These are phyloP conservation scores for Curvularia sp. DNA, from an alignment of 2,329 filamentous ascomycete species.

Conservation along the genomic window DNA sequence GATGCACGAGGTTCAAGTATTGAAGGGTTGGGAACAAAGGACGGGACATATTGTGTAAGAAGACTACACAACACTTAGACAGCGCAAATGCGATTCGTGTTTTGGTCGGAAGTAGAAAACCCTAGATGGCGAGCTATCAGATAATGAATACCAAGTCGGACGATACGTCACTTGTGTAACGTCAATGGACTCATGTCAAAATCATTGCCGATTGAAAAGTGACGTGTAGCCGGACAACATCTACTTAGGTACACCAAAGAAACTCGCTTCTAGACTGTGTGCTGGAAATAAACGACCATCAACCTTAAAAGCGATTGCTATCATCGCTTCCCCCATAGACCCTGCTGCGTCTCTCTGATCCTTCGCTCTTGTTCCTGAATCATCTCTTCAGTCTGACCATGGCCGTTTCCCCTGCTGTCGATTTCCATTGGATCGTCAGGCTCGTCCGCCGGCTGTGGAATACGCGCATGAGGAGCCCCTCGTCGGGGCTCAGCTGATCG, in stretches of 20 bases:
- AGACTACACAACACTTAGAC: background rate
- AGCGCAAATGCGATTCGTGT: background rate
- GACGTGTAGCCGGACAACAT: conserved; percentile 14
- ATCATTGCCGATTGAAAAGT: background rate
- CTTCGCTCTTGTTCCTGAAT: conserved; percentile 66
- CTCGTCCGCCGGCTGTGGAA: conserved; percentile 46
- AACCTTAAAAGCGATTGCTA: background rate
- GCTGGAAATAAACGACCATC: conserved; percentile 1
- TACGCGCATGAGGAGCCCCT: conserved; percentile 43
- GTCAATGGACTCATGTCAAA: background rate
- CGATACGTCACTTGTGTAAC: background rate
- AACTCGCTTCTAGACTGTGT: conserved; percentile 5
- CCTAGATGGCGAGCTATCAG: background rate
- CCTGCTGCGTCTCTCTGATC: conserved; percentile 65
- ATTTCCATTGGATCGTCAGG: conserved; percentile 55
- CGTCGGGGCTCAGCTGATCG: conserved; percentile 62
- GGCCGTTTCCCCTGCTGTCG: conserved; percentile 64
- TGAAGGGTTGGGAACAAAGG: background rate
- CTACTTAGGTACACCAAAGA: conserved; percentile 3
- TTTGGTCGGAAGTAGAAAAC: background rate
- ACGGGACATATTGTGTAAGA: background rate
- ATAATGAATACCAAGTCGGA: background rate
- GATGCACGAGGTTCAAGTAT: background rate
- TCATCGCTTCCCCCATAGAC: conserved; percentile 59
- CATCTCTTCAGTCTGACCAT: conserved; percentile 68